phyloP scores from a whole-genome alignment of 2,329 filamentous ascomycete genomes.

The Calonectria hongkongensis region DNA sequence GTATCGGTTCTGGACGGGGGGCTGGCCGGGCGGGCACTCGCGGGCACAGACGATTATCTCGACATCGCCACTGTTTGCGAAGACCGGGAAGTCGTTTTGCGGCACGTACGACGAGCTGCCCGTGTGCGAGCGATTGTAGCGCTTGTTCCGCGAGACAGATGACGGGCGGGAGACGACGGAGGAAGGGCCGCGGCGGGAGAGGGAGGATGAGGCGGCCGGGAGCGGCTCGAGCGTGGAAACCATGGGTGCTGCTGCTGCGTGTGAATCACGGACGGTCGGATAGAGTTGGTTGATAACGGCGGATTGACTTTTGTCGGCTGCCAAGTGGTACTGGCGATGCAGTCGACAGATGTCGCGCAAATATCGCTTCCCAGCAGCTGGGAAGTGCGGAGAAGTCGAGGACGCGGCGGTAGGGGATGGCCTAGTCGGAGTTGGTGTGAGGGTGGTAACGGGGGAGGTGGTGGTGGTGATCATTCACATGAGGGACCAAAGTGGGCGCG shows the following conservation, averaged over 20 bases:
- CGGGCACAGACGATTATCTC: conserved; percentile 87
- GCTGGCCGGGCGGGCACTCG: conserved; percentile 45
- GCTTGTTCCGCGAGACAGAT: conserved; percentile 75
- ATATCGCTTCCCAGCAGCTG: conserved; percentile 17
- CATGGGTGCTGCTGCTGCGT: conserved; percentile 64
- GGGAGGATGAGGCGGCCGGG: conserved; percentile 64
- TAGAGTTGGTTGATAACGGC: background rate
- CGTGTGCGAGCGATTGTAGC: conserved; percentile 88
- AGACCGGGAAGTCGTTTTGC: conserved; percentile 95
- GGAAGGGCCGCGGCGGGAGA: conserved; percentile 72
- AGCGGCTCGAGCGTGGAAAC: conserved; percentile 76
- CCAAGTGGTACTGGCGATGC: conserved; percentile 15
- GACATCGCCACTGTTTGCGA: conserved; percentile 92
- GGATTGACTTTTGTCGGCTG: conserved; percentile 20
- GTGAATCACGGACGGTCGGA: conserved; percentile 21
- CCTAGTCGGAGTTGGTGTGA: conserved; percentile 33
- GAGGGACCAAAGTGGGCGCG: conserved; percentile 40
- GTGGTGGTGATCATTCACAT: conserved; percentile 50
- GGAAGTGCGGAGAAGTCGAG: conserved; percentile 21
- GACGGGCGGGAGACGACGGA: conserved; percentile 79
- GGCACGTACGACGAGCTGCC: conserved; percentile 81
- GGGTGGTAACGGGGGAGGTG: conserved; percentile 43
- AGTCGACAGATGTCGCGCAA: conserved; percentile 30
- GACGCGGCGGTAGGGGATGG: conserved; percentile 20
- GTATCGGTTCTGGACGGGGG: conserved; percentile 81